phyloP scores from a whole-genome alignment of 306 rosid genomes.

The Elaeagnus macrophylla region DNA sequence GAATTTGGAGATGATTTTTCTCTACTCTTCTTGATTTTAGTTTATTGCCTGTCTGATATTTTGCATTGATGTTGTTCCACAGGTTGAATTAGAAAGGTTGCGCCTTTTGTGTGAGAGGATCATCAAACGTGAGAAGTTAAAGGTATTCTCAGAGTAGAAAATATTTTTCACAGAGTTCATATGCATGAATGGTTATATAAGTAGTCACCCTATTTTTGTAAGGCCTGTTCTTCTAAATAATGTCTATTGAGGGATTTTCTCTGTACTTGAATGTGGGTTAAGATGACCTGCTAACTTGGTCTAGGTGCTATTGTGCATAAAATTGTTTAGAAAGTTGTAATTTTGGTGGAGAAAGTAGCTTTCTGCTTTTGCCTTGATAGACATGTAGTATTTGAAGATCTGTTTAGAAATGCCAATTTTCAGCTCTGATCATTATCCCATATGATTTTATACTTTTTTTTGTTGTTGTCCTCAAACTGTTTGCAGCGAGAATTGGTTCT shows the following conservation, averaged over 20 bases:
- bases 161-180: background rate
- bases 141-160: conserved; percentile 35
- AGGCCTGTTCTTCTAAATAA: background rate
- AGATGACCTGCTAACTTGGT: too few relatives aligned
- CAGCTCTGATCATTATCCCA: too few relatives aligned
- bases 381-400: too few relatives aligned
- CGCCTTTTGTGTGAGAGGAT: conserved; percentile 96
- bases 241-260: background rate
- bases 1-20: background rate
- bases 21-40: background rate
- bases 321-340: too few relatives aligned
- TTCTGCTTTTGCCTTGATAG: too few relatives aligned
- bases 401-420: too few relatives aligned
- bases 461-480: conserved; percentile 16
- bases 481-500: conserved; percentile 87
- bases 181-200: background rate
- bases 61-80: conserved; percentile 24
- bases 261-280: too few relatives aligned
- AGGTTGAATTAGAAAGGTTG: conserved; percentile 93
- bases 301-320: too few relatives aligned
- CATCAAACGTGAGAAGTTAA: conserved; percentile 84
- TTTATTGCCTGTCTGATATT: conserved; percentile 6
- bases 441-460: conserved; percentile 2
- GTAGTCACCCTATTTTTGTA: background rate
- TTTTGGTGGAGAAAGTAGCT: too few relatives aligned